Percentiles rank a stretch among this genome's conserved stretches.
These are phyloP conservation scores for Kalaharituber pfeilii DNA, from an alignment of 2,329 filamentous ascomycete species.

Conservation along the genomic window DNA sequence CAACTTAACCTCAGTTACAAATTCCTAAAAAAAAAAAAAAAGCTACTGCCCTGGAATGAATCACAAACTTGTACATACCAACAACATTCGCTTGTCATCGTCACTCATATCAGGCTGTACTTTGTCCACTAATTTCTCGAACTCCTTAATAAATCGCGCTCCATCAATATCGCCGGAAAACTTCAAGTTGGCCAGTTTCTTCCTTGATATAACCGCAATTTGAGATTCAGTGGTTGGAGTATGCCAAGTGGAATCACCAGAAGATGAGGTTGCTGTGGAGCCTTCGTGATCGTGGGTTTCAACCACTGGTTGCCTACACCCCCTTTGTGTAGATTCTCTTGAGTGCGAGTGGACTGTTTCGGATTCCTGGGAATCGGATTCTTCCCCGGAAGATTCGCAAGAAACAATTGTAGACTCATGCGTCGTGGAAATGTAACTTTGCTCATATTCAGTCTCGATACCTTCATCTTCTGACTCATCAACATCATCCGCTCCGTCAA, in stretches of 20 bases:
- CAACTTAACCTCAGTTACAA: not conserved
- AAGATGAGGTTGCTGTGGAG: not conserved
- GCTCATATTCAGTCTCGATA: not conserved
- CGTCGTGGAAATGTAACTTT: not conserved
- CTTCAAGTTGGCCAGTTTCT: conserved; percentile 1
- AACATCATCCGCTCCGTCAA: not conserved
- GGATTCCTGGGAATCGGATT: not conserved
- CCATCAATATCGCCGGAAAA: conserved; percentile 3
- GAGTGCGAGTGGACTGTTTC: not conserved
- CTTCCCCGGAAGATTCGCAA: not conserved
- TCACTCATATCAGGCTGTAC: conserved; percentile 2
- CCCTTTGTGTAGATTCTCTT: not conserved
- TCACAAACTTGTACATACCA: conserved; percentile 1
- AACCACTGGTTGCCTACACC: not conserved
- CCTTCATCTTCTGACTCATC: not conserved
- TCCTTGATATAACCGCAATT: not conserved
- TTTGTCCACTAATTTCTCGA: conserved; percentile 4
- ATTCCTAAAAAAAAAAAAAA: not conserved
- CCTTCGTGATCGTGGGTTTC: not conserved
- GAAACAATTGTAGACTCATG: not conserved
- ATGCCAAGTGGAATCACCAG: not conserved
- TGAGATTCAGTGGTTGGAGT: not conserved
- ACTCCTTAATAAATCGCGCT: conserved; percentile 1
- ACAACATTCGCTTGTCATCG: conserved; percentile 3
- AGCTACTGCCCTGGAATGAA: no score